Base-by-base conservation (phyloP, 352 stramenopile genomes). In the Blastocystis sp. region DNA sequence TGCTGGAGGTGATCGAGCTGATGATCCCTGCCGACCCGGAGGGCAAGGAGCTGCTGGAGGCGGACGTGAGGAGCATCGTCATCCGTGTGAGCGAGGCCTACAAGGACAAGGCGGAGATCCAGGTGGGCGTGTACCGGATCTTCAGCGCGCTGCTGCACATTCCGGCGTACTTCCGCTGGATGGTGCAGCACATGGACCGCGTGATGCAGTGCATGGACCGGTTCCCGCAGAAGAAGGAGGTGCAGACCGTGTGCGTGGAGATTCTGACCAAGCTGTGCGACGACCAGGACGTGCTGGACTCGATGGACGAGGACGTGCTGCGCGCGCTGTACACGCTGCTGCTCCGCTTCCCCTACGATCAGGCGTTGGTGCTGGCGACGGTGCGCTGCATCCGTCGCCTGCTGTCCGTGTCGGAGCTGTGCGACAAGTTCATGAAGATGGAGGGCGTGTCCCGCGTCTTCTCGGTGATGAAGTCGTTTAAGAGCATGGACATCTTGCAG, bases 151-250 rank as follows among this genome's bases (percentile, higher is more conserved):
- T 84, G 73, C 47, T 84, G 26, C 50, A 61, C 23, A 84, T 84
- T 43, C 47, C 73, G 29, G 11, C 7, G n/a, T 84, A 54, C 73
- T 66, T 84, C 56, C 34, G 5, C 3, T 68, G 53, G 73, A 84
- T 84, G 47, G 53, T 84, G 20, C 45, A 84, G 50, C 50, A 84
- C 23, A 66, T 84, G 73, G 23, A 18, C 55, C 53, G 47, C 0
- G 9, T 84, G 47, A 84, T 84, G 73, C 20, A 43, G 53, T 66
- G 47, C n/a, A 84, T 84, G 73, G 45, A 68, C 37, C 5, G 53
- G 43, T 84, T 84, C 73, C 50, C 18, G 1, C 73, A 84, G 73
- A 66, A 59, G 39, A 84, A 84, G 73, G 73, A 84, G 73, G 73
- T 84, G 50, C 73, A 84, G 56, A 84, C 73, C 34, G 73, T 84